Evolutionary conservation across 345 rosid species (phyloP).

Genomic region (Draba incana): DNA sequence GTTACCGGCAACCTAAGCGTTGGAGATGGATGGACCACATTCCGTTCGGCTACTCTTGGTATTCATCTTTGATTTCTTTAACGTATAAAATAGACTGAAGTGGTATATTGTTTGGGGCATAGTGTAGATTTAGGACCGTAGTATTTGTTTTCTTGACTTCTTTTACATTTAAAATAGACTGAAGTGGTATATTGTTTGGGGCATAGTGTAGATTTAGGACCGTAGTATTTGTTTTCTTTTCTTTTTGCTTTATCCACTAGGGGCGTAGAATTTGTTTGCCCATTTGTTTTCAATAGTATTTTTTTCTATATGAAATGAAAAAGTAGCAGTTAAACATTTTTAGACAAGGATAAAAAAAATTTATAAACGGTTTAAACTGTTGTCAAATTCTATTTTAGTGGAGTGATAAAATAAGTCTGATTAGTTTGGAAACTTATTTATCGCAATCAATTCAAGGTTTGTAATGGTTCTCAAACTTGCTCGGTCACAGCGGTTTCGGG

Average conservation of each 20-base stretch:
- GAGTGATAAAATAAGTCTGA: not conserved
- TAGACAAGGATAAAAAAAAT: not conserved
- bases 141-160: no score
- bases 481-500: constrained; percentile 67
- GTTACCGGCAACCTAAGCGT: constrained; percentile 71
- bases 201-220: constrained; percentile 27
- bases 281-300: not conserved
- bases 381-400: no score
- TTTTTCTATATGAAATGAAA: not conserved
- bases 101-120: not conserved
- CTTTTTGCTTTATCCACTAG: not conserved
- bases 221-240: no score
- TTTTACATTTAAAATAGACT: no score
- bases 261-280: not conserved
- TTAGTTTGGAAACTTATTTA: not conserved
- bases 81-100: not conserved
- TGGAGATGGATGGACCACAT: constrained; percentile 87
- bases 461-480: constrained; percentile 6
- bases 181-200: no score
- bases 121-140: no score
- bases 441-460: not conserved
- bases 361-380: no score
- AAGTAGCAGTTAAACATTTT: not conserved
- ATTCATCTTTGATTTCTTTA: constrained; percentile 7
- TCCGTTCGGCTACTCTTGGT: constrained; percentile 96